Base-by-base conservation (phyloP, 768 basidiomycete species). In the Lyophyllum semitale region DNA sequence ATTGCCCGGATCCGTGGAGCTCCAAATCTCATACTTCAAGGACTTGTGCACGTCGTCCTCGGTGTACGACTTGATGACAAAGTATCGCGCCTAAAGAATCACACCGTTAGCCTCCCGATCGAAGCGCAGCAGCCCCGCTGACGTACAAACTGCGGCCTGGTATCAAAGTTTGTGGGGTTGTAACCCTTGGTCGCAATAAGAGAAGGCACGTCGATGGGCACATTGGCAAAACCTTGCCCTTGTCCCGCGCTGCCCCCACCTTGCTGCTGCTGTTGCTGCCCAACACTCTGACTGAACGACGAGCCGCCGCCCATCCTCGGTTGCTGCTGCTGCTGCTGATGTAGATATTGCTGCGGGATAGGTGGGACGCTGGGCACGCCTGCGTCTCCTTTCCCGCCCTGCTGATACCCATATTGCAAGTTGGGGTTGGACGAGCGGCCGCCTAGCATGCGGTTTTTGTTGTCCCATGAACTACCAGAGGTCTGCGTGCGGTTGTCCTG, bases 21-120 rank as follows among this genome's bases (percentile, higher is more conserved):
- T 93, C 95, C 95, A 97, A 46, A 98, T 97, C 70, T 96, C 95
- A 62, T 96, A 95, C 66, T 96, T 96, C 64, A 97, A 81, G 15
- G 93, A 95, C 71, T 99, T 99, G 75, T 98, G 96, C 1, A 99
- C 96, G 66, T 99, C 96, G 65, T 98, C 97, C 71, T 98, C 96
- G 1, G 97, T 98, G 73, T 95, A 99, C 0, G 93, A 96, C 70
- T 99, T 99, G 80, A 99, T 98, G 29, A 98, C 96, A 66, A 98
- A 98, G 74, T 81, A 98, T 15, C 95, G 82, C 3, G 96, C 94
- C 87, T 93, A 56, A 6, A 60, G 23, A 32, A 38, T 23, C 32
- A 18, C 26, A 55, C 50, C 30, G 53, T 41, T 51, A 44, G 23
- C 42, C 23, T 4, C 23, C 41, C 20, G 38, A 54, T 54, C 20